phyloP scores from a whole-genome alignment of 2,329 filamentous ascomycete species.

The Talaromyces sp. region DNA sequence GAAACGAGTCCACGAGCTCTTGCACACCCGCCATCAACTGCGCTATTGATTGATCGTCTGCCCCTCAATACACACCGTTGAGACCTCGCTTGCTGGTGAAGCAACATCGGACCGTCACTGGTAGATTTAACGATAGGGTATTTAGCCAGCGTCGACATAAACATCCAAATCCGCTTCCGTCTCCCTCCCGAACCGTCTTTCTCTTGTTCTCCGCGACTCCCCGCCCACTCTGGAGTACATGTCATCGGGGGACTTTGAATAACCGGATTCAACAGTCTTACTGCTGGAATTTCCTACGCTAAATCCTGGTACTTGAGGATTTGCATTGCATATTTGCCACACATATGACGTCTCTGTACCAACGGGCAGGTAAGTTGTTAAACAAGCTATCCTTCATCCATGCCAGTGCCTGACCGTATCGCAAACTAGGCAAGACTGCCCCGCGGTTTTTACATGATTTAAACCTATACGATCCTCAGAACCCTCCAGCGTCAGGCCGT shows the following conservation, averaged over 20 bases:
- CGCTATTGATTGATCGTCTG: slow-evolving; percentile 1
- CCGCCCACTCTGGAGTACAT: neutral
- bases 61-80: slow-evolving; percentile 8
- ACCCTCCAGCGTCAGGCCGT: slow-evolving; percentile 39
- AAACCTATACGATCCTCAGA: slow-evolving; percentile 39
- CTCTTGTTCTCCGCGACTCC: neutral
- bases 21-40: neutral
- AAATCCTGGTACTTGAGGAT: neutral
- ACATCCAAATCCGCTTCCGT: neutral
- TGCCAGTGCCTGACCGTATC: neutral
- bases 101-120: neutral
- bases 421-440: slow-evolving; percentile 42
- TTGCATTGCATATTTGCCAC: neutral
- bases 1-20: neutral
- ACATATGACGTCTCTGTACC: slow-evolving; percentile 20
- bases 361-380: slow-evolving; percentile 27
- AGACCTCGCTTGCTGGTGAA: slow-evolving; percentile 1
- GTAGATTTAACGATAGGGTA: neutral
- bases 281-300: neutral
- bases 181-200: neutral
- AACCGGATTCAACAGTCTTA: neutral
- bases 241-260: neutral
- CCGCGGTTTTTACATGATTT: slow-evolving; percentile 46
- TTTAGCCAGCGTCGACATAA: neutral
- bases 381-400: slow-evolving; percentile 16